Conservation (phyloP, 805 yeast species). For the Yamadazyma ubonensis region DNA sequence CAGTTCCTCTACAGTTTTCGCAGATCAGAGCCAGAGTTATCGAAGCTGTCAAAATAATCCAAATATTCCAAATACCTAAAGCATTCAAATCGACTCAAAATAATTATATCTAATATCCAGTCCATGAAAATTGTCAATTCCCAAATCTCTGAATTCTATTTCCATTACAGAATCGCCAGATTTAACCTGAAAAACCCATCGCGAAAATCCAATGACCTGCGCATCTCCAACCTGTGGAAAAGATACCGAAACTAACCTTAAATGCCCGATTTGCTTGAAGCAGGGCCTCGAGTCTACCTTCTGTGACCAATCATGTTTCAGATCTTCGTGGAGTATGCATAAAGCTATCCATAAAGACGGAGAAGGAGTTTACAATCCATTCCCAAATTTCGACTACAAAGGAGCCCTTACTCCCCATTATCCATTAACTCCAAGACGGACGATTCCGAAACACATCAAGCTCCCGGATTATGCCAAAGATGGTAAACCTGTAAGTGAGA, state of each 20-base stretch:
- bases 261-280: conserved; percentile 91
- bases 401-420: conserved; percentile 77
- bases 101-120: too few relatives aligned
- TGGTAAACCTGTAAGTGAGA: conserved; percentile 81
- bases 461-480: conserved; percentile 80
- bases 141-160: too few relatives aligned
- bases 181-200: too few relatives aligned
- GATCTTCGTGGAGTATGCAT: conserved; percentile 67
- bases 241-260: conserved; percentile 66
- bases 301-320: conserved; percentile 84
- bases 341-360: conserved; percentile 70
- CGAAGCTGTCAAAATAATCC: too few relatives aligned
- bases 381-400: conserved; percentile 71
- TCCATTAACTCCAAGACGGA: conserved; percentile 73
- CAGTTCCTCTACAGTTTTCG: too few relatives aligned
- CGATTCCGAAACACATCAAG: conserved; percentile 67
- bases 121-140: too few relatives aligned
- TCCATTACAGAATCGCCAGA: too few relatives aligned
- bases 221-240: conserved; percentile 85
- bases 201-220: too few relatives aligned
- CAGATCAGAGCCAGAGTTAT: too few relatives aligned
- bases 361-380: conserved; percentile 75
- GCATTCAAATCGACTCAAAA: too few relatives aligned
- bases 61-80: too few relatives aligned
- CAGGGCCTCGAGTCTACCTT: conserved; percentile 60